phyloP scores from a whole-genome alignment of 805 yeast species.

The Kregervanrija delftensis region DNA sequence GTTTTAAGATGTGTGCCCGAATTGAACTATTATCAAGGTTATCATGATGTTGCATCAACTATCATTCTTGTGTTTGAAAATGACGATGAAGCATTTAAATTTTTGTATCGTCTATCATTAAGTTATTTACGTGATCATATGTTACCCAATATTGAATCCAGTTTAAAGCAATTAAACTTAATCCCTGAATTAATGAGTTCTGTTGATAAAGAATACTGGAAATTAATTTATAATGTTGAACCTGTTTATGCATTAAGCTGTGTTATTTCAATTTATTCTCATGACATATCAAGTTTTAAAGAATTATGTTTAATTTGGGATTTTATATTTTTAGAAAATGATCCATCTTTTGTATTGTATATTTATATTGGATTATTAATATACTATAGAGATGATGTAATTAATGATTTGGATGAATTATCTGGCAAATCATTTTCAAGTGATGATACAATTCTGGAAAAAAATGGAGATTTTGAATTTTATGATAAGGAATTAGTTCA shows the following conservation, averaged over 20 bases:
- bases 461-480: constrained; percentile 10
- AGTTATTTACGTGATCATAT: constrained; percentile 75
- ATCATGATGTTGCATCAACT: constrained; percentile 77
- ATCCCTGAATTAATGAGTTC: constrained; percentile 54
- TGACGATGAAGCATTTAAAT: constrained; percentile 30
- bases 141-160: constrained; percentile 61
- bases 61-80: constrained; percentile 45
- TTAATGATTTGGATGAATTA: constrained; percentile 26
- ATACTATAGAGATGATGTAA: constrained; percentile 37
- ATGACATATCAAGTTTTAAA: constrained; percentile 47
- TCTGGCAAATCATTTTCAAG: constrained; percentile 24
- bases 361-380: constrained; percentile 53
- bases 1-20: constrained; percentile 56
- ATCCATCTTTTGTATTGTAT: constrained; percentile 49
- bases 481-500: constrained; percentile 23
- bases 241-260: constrained; percentile 73
- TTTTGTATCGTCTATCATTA: constrained; percentile 52
- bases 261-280: constrained; percentile 71
- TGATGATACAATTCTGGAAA: constrained; percentile 19
- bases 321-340: constrained; percentile 48
- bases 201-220: constrained; percentile 40
- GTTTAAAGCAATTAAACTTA: constrained; percentile 57
- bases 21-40: constrained; percentile 84
- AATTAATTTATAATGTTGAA: constrained; percentile 33
- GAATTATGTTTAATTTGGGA: constrained; percentile 64